Conservation (phyloP, 2,329 filamentous ascomycete species). For the Tolypocladium tropicale region DNA sequence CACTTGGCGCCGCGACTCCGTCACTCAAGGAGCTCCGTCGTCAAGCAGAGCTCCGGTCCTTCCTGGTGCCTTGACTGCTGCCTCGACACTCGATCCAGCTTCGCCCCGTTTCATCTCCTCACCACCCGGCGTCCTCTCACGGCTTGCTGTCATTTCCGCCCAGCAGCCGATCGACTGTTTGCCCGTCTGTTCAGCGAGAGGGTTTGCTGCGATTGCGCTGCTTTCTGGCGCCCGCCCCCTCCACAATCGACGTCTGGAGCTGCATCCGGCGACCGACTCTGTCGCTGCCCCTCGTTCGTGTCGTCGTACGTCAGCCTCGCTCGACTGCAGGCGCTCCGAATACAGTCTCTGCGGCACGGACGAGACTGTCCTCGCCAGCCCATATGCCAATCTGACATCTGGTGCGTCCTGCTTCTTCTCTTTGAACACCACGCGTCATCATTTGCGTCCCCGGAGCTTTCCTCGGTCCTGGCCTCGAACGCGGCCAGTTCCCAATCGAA, state of each 20-base stretch:
- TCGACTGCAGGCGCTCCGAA: not conserved
- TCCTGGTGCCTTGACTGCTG: not conserved
- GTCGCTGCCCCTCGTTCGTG: not conserved
- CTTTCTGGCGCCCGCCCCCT: not conserved
- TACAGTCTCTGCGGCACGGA: not conserved
- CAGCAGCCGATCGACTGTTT: not conserved
- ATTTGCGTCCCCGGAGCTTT: not conserved
- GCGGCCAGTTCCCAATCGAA: not conserved
- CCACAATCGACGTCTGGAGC: not conserved
- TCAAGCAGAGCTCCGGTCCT: not conserved
- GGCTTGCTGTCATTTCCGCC: not conserved
- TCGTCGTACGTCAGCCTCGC: not conserved
- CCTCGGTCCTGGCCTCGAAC: not conserved
- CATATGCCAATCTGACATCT: not conserved
- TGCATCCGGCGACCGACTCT: not conserved
- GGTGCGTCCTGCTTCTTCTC: not conserved
- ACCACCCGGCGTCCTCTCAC: not conserved
- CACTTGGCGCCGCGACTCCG: not conserved
- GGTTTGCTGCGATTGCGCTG: not conserved
- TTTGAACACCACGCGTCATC: not conserved
- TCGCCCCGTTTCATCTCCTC: not conserved
- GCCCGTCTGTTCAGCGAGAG: not conserved
- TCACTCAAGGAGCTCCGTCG: not conserved
- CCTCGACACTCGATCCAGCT: not conserved
- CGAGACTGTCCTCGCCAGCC: not conserved